These are phyloP conservation scores for Chiua sp. DNA, from an alignment of 1,284 basidiomycete genomes.

Conservation along the genomic window DNA sequence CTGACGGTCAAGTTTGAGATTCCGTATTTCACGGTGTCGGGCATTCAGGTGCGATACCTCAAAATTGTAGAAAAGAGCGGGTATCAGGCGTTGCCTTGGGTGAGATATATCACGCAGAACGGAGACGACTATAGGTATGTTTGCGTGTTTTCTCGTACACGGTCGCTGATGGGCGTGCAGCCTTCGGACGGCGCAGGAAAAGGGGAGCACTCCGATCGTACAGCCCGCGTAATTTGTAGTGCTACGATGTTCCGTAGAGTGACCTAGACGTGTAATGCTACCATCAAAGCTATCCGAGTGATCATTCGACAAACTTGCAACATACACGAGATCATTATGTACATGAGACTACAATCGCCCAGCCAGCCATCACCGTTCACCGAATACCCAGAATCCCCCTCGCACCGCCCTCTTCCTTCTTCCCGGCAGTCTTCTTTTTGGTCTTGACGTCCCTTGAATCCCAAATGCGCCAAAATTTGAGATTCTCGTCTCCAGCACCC, in stretches of 20 bases:
- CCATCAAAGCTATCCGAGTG: no score
- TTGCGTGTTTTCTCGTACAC: neutral
- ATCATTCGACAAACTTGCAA: no score
- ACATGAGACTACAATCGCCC: no score
- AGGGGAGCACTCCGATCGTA: constrained; percentile 73
- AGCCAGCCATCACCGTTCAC: constrained; percentile 18
- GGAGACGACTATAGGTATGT: constrained; percentile 93
- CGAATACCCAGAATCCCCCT: constrained; percentile 42
- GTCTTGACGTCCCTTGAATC: constrained; percentile 54
- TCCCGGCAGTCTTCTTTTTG: constrained; percentile 47
- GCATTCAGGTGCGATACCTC: constrained; percentile 95
- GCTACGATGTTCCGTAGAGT: no score
- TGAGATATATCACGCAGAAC: constrained; percentile 93
- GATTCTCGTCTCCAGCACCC: constrained; percentile 91
- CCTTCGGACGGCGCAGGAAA: constrained; percentile 77
- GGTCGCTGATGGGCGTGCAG: constrained; percentile 40
- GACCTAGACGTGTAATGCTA: no score
- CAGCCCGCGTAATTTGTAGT: constrained; percentile 40
- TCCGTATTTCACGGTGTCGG: constrained; percentile 96
- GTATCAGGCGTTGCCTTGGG: constrained; percentile 93
- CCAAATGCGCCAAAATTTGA: constrained; percentile 93
- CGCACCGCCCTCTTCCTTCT: constrained; percentile 41
- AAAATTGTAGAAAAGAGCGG: constrained; percentile 99
- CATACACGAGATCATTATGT: neutral
- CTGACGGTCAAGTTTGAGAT: constrained; percentile 99